These are phyloP conservation scores for Ettlia oleoabundans DNA, from an alignment of 139 green algal species.

Conservation along the genomic window DNA sequence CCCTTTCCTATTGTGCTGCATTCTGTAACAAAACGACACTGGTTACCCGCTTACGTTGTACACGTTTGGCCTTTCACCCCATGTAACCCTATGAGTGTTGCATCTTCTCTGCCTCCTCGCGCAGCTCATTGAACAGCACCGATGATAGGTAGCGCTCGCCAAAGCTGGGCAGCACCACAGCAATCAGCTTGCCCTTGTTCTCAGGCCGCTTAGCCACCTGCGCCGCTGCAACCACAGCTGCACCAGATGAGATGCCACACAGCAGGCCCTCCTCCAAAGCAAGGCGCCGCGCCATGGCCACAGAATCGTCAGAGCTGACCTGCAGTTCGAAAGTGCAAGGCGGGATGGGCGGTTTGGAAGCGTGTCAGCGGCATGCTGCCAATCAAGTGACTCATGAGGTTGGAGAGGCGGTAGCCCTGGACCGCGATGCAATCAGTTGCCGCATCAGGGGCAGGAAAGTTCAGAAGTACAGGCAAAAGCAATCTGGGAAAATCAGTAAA, in stretches of 20 bases:
- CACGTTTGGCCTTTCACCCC: no score
- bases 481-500: no score
- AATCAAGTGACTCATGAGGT: background rate
- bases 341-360: background rate
- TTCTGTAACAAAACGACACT: background rate
- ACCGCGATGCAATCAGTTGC: no score
- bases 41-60: no score
- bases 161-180: constrained; percentile 90
- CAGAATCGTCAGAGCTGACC: constrained; percentile 80
- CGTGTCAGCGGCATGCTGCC: background rate
- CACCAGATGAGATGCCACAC: constrained; percentile 75
- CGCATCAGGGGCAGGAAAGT: no score
- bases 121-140: background rate
- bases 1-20: no score
- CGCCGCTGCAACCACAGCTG: constrained; percentile 62
- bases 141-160: constrained; percentile 64
- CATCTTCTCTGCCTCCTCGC: background rate
- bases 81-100: background rate
- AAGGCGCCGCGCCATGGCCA: constrained; percentile 87
- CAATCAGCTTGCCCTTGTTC: constrained; percentile 86
- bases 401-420: background rate
- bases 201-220: constrained; percentile 86
- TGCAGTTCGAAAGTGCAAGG: constrained; percentile 23
- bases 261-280: constrained; percentile 87
- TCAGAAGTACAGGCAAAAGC: no score